Base-by-base conservation (phyloP, 2,329 filamentous ascomycete species). In the Aspergillus glaucus region DNA sequence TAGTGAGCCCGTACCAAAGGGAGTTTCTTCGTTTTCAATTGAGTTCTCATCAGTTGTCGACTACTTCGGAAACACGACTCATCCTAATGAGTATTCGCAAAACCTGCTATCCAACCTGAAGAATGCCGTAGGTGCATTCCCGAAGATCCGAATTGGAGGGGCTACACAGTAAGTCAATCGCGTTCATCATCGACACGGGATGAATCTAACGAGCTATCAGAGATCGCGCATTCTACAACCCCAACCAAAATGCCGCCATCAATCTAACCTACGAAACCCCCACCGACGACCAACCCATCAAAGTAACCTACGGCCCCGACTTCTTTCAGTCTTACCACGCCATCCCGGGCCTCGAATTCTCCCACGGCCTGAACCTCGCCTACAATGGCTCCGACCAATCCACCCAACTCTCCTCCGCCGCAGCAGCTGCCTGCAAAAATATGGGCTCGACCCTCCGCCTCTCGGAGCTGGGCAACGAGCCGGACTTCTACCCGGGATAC, bases 401-500 rank as follows among this genome's bases (percentile, higher is more conserved):
- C 12, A 14, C 17, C 6, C 50, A 52, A 17, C 50, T 52, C 7
- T 21, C 45, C 7, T 28, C 40, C 10, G 43, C 48, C 15, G 46
- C 50, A 3, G 15, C 45, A 2, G 45, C 42, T 34, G 49, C 52
- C 1, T 55, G 50, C 22, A 48, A 42, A 6, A 37, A 47, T 1
- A 47, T 56, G 12, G 50, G 50, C 5, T n/a, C 46, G 3, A 30
- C 50, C 3, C 22, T 56, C 8, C 24, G 48, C 5, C 49, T 53
- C 1, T 50, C 46, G 5, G 54, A 56, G 26, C n/a, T 53, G 9
- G 52, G 52, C 8, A 56, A 56, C 36, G 54, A 56, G 22, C 50
- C 41, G 30, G 47, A 56, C 22, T 47, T 50, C 19, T 48, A 40
- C 7, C 37, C 44, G 3, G 39, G 21, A 3, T 41, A 14, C 4